Conservation (phyloP, 192 early-diverging fungal genomes). For the Neocallimastix lanati region DNA sequence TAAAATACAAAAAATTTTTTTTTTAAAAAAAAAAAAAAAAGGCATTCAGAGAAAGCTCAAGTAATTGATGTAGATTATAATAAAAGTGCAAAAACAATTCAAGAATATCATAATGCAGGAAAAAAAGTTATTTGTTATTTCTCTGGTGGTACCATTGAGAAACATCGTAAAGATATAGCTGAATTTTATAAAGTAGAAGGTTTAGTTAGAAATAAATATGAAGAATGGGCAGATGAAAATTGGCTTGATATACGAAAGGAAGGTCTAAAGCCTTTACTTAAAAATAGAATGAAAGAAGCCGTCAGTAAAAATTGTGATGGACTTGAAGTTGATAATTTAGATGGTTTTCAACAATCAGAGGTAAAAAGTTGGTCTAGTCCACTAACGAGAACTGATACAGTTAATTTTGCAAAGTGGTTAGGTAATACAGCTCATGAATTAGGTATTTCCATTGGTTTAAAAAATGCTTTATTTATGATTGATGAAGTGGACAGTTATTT, state of each 20-base stretch:
- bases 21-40: too few relatives aligned
- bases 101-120: background rate
- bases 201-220: background rate
- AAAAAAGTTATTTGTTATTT: background rate
- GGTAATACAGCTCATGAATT: background rate
- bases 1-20: too few relatives aligned
- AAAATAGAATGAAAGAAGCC: background rate
- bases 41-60: background rate
- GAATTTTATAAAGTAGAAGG: background rate
- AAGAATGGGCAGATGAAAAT: background rate
- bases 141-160: background rate
- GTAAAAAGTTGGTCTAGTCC: background rate
- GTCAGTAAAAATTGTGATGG: background rate
- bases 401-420: background rate
- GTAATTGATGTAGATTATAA: background rate
- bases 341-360: background rate
- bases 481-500: background rate
- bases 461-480: background rate
- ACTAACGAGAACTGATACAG: background rate
- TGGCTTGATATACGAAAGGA: background rate
- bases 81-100: background rate
- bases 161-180: background rate
- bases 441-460: background rate
- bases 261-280: background rate
- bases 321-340: background rate